Conservation (phyloP, 148 eudicot genomes). For the Diospyros kaki region DNA sequence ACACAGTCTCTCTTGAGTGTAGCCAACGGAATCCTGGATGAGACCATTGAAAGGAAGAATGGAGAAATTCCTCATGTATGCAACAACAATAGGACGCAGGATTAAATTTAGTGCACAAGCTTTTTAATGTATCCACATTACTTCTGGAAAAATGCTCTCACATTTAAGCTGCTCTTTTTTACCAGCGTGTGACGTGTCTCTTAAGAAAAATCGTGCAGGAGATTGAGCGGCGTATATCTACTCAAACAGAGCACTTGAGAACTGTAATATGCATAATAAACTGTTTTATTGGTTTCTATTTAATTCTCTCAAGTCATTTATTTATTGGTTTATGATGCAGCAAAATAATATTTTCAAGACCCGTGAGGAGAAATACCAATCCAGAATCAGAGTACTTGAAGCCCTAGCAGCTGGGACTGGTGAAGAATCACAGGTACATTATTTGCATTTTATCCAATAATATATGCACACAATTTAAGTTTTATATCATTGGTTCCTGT, state of each 20-base stretch:
- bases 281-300: not conserved
- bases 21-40: conserved; percentile 82
- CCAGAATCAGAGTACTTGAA: conserved; percentile 86
- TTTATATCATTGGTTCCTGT: not conserved
- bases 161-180: conserved; percentile 10
- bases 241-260: conserved; percentile 87
- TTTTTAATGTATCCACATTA: not conserved
- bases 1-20: conserved; percentile 89
- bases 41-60: conserved; percentile 70
- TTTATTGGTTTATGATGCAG: conserved; percentile 30
- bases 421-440: conserved; percentile 75
- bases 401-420: conserved; percentile 79
- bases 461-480: not conserved
- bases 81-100: not conserved
- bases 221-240: conserved; percentile 84
- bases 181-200: conserved; percentile 77
- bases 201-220: conserved; percentile 94
- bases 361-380: conserved; percentile 87
- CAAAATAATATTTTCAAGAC: conserved; percentile 80
- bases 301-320: not conserved
- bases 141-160: conserved; percentile 6
- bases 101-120: not conserved
- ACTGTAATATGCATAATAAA: conserved; percentile 26
- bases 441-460: not conserved
- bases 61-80: conserved; percentile 87